phyloP scores from a whole-genome alignment of 768 basidiomycete genomes.

The Suillus alpinus region DNA sequence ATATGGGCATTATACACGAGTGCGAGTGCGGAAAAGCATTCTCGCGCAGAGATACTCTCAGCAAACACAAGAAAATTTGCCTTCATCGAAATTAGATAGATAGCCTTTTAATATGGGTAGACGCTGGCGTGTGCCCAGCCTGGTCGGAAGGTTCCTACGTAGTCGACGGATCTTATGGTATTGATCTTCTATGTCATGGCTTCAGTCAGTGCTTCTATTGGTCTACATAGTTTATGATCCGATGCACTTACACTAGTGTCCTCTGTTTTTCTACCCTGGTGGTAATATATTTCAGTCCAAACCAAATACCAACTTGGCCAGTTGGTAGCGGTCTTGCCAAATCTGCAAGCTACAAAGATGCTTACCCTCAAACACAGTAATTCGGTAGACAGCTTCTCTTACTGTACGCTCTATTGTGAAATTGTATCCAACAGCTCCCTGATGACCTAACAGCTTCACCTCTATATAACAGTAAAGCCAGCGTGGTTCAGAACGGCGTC shows the following conservation, averaged over 20 bases:
- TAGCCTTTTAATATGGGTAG: background rate
- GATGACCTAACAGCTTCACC: too few species aligned
- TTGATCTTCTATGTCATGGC: background rate
- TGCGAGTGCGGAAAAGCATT: constrained; percentile 17
- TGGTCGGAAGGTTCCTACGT: background rate
- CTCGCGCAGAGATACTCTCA: constrained; percentile 21
- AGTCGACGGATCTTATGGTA: background rate
- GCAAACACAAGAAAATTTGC: constrained; percentile 12
- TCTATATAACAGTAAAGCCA: constrained; percentile 46
- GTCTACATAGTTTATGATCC: too few species aligned
- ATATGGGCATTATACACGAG: constrained; percentile 17
- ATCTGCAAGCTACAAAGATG: background rate
- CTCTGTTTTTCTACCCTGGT: background rate
- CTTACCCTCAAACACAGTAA: too few species aligned
- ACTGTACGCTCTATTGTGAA: constrained; percentile 20
- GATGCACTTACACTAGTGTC: background rate
- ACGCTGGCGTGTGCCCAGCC: background rate
- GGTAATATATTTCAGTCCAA: too few species aligned
- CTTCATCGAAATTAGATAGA: background rate
- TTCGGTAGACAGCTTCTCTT: constrained; percentile 20
- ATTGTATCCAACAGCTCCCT: too few species aligned
- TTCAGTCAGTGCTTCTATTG: background rate
- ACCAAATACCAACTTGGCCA: too few species aligned
- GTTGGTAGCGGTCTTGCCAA: background rate
- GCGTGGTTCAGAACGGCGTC: too few species aligned